Evolutionary conservation across 2,329 filamentous ascomycete genomes (phyloP), one percentile per base, ranked within the genome.

Genomic region (Arachnomyces sp.): DNA sequence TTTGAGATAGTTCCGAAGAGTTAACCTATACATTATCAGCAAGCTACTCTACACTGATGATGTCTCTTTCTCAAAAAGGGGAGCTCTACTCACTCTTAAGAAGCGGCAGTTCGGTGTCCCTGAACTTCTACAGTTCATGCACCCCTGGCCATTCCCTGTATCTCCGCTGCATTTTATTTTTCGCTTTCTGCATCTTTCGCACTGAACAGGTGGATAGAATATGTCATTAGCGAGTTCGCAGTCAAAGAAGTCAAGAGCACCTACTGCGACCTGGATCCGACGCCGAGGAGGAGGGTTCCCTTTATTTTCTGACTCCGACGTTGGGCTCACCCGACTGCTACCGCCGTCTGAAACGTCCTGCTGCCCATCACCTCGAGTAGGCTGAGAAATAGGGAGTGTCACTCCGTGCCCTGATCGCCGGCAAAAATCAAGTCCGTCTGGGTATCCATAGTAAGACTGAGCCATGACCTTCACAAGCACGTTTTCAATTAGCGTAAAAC

Each of bases 111-210:
- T 55, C 2, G 50, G 59, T 38, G 66, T 68, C 9, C 83, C 82
- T 38, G 89, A 82, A 45, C 72, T 78, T 54, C 79, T 82, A 68
- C 90, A 96, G 60, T 89, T 94, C 8, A 74, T 70, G 63, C 90
- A 96, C n/a, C 81, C 79, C 30, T 70, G 66, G n/a, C 82, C 83
- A 54, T 82, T 77, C 25, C 83, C 84, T 28, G 74, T 71, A 57
- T 94, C 87, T 32, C 90, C 90, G 55, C 84, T 94, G 67, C 90
- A 96, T 51, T 86, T 82, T 53, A 96, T 96, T 71, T 96, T 96
- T 43, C 90, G 78, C 66, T 90, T 89, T 45, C 90, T 79, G 64
- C 90, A 96, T 50, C 90, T 79, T 28, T 79, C 78, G 61, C 90
- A 96, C 90, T 48, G 30, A 20, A 34, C 29, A 28, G 9, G 9